phyloP scores from a whole-genome alignment of 352 stramenopile genomes.

The Globisporangium apiculatum region DNA sequence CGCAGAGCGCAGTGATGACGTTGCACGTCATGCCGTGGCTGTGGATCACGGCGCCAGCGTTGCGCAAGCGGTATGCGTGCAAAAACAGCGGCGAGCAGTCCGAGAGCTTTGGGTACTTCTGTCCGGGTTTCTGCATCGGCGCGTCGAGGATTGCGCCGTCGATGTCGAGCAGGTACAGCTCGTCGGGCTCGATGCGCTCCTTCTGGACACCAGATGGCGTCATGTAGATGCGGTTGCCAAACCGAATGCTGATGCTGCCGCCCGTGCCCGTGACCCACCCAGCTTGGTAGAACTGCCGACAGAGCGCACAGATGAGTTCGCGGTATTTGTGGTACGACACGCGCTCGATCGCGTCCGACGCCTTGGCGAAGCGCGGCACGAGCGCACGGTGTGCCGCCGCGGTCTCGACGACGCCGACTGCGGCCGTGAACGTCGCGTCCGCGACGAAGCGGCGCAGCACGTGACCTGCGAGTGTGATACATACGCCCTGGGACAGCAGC shows the following conservation, averaged over 20 bases:
- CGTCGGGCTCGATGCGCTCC: slow-evolving; percentile 92
- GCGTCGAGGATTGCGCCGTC: slow-evolving; percentile 72
- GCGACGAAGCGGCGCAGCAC: slow-evolving; percentile 43
- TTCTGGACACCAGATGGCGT: slow-evolving; percentile 95
- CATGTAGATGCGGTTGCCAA: slow-evolving; percentile 92
- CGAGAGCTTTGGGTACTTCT: slow-evolving; percentile 78
- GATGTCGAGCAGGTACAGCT: slow-evolving; percentile 93
- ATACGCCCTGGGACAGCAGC: slow-evolving; percentile 29
- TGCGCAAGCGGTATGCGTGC: slow-evolving; percentile 85
- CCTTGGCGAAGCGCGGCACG: slow-evolving; percentile 28
- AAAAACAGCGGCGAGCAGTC: slow-evolving; percentile 94
- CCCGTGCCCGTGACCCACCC: slow-evolving; percentile 95
- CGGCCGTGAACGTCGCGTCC: slow-evolving; percentile 14
- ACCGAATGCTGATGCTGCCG: slow-evolving; percentile 90
- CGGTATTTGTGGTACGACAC: slow-evolving; percentile 37
- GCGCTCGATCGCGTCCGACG: slow-evolving; percentile 36
- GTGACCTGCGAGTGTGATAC: slow-evolving; percentile 16
- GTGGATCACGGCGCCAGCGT: slow-evolving; percentile 68
- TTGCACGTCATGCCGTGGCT: slow-evolving; percentile 83
- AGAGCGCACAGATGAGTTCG: slow-evolving; percentile 65
- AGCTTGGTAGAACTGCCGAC: slow-evolving; percentile 63
- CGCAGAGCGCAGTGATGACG: slow-evolving; percentile 88
- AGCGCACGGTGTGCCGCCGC: slow-evolving; percentile 11
- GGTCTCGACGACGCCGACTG: slow-evolving; percentile 13
- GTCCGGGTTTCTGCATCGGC: slow-evolving; percentile 29